Conservation (phyloP, 257 asterid species). For the Forsythia viridissima region DNA sequence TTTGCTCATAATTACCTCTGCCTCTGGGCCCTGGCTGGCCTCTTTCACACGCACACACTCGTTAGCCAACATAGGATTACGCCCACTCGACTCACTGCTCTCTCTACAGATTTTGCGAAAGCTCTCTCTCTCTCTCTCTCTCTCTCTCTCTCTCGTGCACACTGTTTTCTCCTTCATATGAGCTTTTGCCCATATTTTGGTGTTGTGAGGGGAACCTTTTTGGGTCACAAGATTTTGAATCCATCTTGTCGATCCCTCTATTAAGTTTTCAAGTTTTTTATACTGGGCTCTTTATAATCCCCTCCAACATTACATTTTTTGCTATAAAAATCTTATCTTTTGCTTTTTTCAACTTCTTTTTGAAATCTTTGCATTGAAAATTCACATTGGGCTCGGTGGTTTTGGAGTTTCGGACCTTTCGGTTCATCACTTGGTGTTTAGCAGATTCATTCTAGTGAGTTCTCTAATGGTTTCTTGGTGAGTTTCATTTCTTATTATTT, state of each 20-base stretch:
- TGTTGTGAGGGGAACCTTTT: neutral
- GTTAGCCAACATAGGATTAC: neutral
- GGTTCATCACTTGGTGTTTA: constrained; percentile 11
- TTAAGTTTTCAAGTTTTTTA: constrained; percentile 10
- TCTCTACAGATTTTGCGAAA: constrained; percentile 26
- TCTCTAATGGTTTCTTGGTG: constrained; percentile 26
- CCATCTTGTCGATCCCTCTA: constrained; percentile 4
- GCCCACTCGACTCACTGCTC: constrained; percentile 17
- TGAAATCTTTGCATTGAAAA: constrained; percentile 5
- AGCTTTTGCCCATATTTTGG: neutral
- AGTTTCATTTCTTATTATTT: neutral
- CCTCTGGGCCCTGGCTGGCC: neutral
- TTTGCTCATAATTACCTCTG: neutral
- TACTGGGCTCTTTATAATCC: constrained; percentile 13
- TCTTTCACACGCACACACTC: constrained; percentile 7
- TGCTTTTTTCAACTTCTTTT: neutral
- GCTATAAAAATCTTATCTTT: neutral
- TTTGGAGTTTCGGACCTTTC: constrained; percentile 19
- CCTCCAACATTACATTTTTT: constrained; percentile 12
- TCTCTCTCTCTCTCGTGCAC: neutral
- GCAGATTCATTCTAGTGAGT: constrained; percentile 6
- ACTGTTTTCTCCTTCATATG: neutral
- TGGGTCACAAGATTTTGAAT: neutral
- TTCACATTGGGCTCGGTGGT: constrained; percentile 15
- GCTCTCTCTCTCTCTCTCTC: constrained; percentile 33